Evolutionary conservation across 257 asterid genomes (phyloP), one percentile per base, ranked within the genome.

Genomic region (Jacaranda mimosifolia): DNA sequence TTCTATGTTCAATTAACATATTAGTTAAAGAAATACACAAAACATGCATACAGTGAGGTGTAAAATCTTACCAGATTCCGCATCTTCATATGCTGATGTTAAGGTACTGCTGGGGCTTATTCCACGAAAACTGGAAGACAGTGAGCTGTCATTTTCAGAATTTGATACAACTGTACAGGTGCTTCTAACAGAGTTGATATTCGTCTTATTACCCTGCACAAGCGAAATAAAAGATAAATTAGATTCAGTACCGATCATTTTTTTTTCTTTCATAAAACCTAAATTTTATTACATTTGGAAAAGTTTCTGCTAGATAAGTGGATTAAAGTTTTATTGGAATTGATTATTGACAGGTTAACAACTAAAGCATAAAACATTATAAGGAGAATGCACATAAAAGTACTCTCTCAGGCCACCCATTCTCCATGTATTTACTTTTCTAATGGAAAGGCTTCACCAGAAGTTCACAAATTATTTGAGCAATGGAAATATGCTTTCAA

Each of bases 91-190:
- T 79, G 98, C 87, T 60, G 96, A 90, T n/a, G 92, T 83, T 77
- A 94, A 83, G 64, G 96, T 90, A 89, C 99, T 94, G 62, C 94
- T 88, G 68, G 97, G 97, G 82, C 98, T 92, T 46, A 92, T 79
- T 68, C 82, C 91, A 79, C 79, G 86, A 76, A 86, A 88, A 78
- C 87, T 84, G 83, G 89, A 86, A 52, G 97, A 85, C 63, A 91
- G 40, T 19, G 92, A 84, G 78, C 91, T 87, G 56, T 85, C 95
- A 68, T 89, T 86, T 82, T 82, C 89, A 65, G 92, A 91, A 86
- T 75, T 81, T 49, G 94, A 83, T 73, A 80, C 69, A 6, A 60
- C 78, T 26, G 88, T 72, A 64, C 75, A 91, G 74, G 77, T 83
- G 85, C 80, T 92, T 85, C 91, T 85, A 79, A 66, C 75, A 79